These are phyloP conservation scores for Lathyrus tuberosus DNA, from an alignment of 306 rosid species.

Conservation along the genomic window DNA sequence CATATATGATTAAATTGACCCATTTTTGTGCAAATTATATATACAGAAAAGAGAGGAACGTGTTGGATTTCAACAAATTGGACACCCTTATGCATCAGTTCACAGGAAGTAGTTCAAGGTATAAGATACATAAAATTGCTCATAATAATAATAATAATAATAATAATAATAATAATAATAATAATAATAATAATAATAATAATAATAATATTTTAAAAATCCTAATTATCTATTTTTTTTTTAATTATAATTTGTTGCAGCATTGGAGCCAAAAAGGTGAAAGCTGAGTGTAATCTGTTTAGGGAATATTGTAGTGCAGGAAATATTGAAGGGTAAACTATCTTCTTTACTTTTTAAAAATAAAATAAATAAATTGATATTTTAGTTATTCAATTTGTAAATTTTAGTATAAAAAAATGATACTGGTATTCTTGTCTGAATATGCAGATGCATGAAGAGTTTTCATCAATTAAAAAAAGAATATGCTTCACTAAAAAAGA, in stretches of 20 bases:
- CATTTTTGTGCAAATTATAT: constrained; percentile 4
- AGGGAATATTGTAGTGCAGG: constrained; percentile 74
- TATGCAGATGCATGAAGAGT: constrained; percentile 72
- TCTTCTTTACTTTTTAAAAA: background rate
- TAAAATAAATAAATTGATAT: background rate
- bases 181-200: background rate
- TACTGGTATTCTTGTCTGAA: constrained; percentile 17
- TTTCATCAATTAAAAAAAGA: constrained; percentile 86
- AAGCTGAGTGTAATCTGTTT: constrained; percentile 79
- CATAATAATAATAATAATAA: background rate
- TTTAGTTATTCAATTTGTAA: background rate
- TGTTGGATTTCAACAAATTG: constrained; percentile 69
- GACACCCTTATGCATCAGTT: constrained; percentile 82
- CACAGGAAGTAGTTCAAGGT: constrained; percentile 98
- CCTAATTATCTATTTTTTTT: constrained; percentile 14
- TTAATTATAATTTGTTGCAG: constrained; percentile 52
- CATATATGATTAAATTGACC: background rate
- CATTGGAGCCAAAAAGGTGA: constrained; percentile 93
- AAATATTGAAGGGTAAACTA: constrained; percentile 79
- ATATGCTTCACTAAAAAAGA: constrained; percentile 72
- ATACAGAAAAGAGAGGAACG: constrained; percentile 59
- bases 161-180: background rate
- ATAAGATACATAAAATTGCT: background rate
- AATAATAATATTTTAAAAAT: background rate
- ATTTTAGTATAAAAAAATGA: background rate